A percentile compares a stretch with the other conserved stretches of the same genome.
Evolutionary conservation across 179 eudicot genomes (phyloP).

Genomic region (Corrigiola litoralis): DNA sequence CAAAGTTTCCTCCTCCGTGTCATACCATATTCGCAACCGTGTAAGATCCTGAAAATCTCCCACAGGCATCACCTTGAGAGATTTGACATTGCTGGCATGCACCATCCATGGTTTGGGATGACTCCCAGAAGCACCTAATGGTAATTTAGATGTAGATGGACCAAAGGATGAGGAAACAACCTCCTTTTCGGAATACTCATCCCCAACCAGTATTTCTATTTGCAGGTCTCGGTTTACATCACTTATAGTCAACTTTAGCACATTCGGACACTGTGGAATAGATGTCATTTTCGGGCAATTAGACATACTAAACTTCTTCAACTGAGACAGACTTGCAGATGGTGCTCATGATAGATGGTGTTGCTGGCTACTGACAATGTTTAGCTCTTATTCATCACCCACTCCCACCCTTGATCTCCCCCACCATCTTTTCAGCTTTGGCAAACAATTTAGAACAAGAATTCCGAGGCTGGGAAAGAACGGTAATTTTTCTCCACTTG

Average conservation of each 20-base stretch:
- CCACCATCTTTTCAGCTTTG: too few species aligned
- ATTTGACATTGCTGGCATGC: neutral
- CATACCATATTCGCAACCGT: neutral
- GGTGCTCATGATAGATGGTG: too few species aligned
- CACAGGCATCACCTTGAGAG: neutral
- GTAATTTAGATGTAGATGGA: neutral
- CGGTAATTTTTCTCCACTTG: too few species aligned
- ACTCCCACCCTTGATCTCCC: too few species aligned
- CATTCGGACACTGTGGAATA: conserved; percentile 1
- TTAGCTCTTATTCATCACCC: too few species aligned
- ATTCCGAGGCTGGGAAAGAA: too few species aligned
- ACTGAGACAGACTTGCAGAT: too few species aligned
- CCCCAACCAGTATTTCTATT: neutral
- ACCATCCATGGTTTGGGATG: neutral
- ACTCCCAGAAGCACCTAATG: neutral
- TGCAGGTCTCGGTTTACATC: neutral
- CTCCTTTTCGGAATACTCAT: too few species aligned
- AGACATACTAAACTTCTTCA: too few species aligned
- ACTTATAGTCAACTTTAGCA: neutral
- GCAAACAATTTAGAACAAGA: too few species aligned
- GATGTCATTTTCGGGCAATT: neutral
- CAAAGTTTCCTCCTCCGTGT: neutral
- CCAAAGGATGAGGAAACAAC: too few species aligned
- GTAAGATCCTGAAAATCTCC: neutral
- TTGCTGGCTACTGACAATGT: too few species aligned